Evolutionary conservation across 352 stramenopile species (phyloP), one percentile per base, ranked within the genome.

Genomic region (Globisporangium uncinulatum): DNA sequence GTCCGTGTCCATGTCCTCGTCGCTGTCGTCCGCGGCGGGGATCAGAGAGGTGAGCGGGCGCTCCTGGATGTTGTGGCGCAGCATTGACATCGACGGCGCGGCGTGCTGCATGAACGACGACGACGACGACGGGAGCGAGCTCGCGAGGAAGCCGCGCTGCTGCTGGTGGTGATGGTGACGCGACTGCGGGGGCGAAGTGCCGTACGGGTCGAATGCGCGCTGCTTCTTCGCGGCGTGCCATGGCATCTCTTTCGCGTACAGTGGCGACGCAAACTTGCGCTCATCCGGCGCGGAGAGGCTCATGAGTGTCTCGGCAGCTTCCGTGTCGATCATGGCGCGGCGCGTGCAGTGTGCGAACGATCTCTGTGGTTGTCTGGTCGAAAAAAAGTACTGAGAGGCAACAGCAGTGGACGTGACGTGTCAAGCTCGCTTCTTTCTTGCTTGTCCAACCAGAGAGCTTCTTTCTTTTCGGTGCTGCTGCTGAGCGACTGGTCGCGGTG

Each of bases 281-380:
- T 89, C 79, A 64, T 91, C 79, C 0, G 79, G 81, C 42, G 81
- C 81, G 45, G 81, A 91, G 15, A 91, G 70, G 56, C 81, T 89
- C 76, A 91, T 89, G 61, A 91, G 79, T 52, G 76, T 89, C 66
- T 89, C 76, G 44, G 81, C 81, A 37, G 83, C 75, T 71, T 91
- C 81, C 31, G 63, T 79, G 56, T 91, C 81, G 47, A 89, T 75
- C 76, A 89, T 89, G 20, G 7, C 44, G 49, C 37, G 14, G 34
- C 21, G 24, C 24, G 24, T 45, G 49, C 39, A 36, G 50, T 36
- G 42, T 44, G 24, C 24, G 24, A 29, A 29, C 24, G 24, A 21
- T 50, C 21, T 32, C 20, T 32, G 14, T 21, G 17, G n/a, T 31
- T 59, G 43, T 51, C 13, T 52, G 24, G 24, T 29, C 24, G 24